Percentiles rank a stretch among this genome's conserved stretches.
phyloP scores from a whole-genome alignment of 176 grass and related monocot species.

The Hyparrhenia diplandra region DNA sequence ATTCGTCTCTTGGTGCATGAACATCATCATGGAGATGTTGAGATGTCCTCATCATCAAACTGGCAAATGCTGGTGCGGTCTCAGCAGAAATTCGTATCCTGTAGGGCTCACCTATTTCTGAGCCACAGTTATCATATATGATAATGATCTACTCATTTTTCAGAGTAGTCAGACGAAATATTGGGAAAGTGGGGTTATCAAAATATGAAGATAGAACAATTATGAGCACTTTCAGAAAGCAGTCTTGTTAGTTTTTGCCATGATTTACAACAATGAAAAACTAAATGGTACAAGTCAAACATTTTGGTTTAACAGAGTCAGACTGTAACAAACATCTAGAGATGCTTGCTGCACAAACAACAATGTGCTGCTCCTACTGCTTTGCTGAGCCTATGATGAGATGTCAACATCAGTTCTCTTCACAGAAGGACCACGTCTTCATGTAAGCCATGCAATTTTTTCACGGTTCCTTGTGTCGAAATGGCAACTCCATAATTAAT shows the following conservation, averaged over 20 bases:
- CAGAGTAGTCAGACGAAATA: too few species aligned
- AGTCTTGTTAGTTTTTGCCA: background rate
- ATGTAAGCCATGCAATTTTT: background rate
- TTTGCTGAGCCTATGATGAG: background rate
- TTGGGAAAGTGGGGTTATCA: background rate
- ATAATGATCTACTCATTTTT: too few species aligned
- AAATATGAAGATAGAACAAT: background rate
- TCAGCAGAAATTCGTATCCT: background rate
- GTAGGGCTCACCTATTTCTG: background rate
- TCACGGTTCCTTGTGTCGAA: background rate
- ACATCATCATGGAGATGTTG: too few species aligned
- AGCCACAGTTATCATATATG: background rate
- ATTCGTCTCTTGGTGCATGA: background rate
- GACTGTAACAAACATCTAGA: background rate
- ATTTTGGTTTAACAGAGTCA: background rate
- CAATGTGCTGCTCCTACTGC: background rate
- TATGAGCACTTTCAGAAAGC: background rate
- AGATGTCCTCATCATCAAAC: background rate
- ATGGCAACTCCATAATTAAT: background rate
- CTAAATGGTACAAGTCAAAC: background rate
- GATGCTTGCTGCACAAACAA: conserved; percentile 14
- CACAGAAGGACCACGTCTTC: background rate
- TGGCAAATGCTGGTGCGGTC: background rate
- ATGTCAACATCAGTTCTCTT: conserved; percentile 18
- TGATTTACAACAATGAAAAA: background rate